These are phyloP conservation scores for Sonneratia caseolaris DNA, from an alignment of 345 rosid species.

Conservation along the genomic window DNA sequence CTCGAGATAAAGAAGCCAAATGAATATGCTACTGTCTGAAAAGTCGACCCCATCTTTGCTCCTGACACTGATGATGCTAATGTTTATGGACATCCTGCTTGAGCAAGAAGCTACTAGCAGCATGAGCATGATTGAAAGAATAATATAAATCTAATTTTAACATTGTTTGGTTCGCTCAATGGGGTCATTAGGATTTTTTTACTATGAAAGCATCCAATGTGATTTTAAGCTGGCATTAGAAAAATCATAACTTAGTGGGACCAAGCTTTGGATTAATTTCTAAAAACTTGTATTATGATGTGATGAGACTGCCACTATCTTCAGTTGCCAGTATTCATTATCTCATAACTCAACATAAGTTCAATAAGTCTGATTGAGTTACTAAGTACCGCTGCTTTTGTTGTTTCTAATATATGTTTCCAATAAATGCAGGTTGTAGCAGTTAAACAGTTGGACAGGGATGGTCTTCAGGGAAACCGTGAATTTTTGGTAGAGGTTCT, in stretches of 20 bases:
- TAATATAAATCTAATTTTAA: background rate
- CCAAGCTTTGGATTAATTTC: background rate
- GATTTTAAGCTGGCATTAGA: background rate
- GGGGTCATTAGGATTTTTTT: background rate
- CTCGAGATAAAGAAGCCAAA: background rate
- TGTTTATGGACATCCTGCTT: background rate
- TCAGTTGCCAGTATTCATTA: background rate
- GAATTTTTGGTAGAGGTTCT: slow-evolving; percentile 98
- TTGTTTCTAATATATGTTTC: background rate
- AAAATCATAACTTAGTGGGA: background rate
- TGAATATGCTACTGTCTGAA: background rate
- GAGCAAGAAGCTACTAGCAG: background rate
- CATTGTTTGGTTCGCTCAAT: background rate
- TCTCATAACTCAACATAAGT: background rate
- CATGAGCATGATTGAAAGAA: background rate
- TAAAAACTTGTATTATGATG: background rate
- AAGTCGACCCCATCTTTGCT: background rate
- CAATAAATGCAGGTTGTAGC: slow-evolving; percentile 64
- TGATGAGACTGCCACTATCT: background rate
- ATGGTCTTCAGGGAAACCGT: slow-evolving; percentile 97
- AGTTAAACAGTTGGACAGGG: slow-evolving; percentile 87
- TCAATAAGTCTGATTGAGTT: background rate
- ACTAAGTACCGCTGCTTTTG: background rate
- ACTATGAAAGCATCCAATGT: background rate
- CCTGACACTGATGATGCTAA: background rate